Conservation (phyloP, 208 protist species). For the Borovskyia barvae region DNA sequence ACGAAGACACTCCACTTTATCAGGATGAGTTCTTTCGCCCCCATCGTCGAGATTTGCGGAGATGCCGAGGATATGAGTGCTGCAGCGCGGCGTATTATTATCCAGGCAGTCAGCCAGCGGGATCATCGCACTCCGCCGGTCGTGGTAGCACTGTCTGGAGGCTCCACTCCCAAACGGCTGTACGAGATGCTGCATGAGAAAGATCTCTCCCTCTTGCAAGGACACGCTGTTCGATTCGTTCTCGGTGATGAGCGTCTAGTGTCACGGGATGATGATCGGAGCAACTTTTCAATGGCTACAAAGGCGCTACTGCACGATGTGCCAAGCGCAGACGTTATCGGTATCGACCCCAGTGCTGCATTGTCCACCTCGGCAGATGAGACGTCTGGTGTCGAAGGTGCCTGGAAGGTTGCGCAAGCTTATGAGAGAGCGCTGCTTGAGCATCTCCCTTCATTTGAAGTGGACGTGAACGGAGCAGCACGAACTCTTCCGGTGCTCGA, state of each 20-base stretch:
- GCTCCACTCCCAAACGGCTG: slow-evolving; percentile 63
- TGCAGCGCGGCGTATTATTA: slow-evolving; percentile 41
- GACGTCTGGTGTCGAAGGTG: slow-evolving; percentile 30
- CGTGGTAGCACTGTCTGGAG: slow-evolving; percentile 72
- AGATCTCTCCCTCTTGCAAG: slow-evolving; percentile 38
- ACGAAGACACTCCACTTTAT: too few relatives aligned
- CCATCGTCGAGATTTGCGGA: slow-evolving; percentile 37
- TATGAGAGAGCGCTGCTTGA: slow-evolving; percentile 33
- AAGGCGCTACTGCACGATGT: slow-evolving; percentile 56
- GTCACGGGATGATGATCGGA: slow-evolving; percentile 37
- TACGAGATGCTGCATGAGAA: slow-evolving; percentile 47
- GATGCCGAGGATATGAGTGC: slow-evolving; percentile 31
- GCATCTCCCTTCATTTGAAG: slow-evolving; percentile 2
- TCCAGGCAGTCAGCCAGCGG: slow-evolving; percentile 14
- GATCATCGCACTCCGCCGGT: slow-evolving; percentile 8
- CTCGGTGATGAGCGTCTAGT: slow-evolving; percentile 75
- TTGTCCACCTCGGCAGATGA: slow-evolving; percentile 26
- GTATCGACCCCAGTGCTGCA: slow-evolving; percentile 35
- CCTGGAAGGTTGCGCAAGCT: slow-evolving; percentile 33
- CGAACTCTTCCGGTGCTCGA: slow-evolving; percentile 53
- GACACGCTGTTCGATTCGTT: slow-evolving; percentile 47
- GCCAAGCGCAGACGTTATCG: slow-evolving; percentile 36
- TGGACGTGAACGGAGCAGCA: not conserved
- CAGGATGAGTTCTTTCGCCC: slow-evolving; percentile 31
- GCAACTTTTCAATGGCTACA: slow-evolving; percentile 69